A percentile compares a stretch with the other conserved stretches of the same genome.
Conservation (phyloP, 176 grass and related monocot genomes). For the Cymbopogon citratus region DNA sequence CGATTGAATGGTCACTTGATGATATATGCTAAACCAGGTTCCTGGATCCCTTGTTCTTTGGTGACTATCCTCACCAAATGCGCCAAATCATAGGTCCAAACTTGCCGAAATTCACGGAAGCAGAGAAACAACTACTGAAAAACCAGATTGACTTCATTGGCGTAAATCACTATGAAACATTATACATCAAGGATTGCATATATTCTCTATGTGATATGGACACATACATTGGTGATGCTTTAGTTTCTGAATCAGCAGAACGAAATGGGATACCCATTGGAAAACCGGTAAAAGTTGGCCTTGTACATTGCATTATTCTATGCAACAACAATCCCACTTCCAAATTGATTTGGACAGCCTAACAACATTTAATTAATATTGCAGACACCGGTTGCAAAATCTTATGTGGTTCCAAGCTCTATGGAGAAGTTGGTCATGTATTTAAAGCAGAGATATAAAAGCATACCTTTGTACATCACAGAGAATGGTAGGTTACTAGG, state of each 20-base stretch:
- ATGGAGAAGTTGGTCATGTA: slow-evolving; percentile 54
- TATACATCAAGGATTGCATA: too few species aligned
- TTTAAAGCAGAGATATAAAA: slow-evolving; percentile 51
- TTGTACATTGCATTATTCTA: not conserved
- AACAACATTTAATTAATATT: not conserved
- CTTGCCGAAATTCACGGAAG: slow-evolving; percentile 47
- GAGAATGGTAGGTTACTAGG: slow-evolving; percentile 51
- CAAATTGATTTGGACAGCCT: not conserved
- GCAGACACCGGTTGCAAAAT: slow-evolving; percentile 40
- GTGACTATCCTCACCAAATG: slow-evolving; percentile 57
- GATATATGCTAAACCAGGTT: too few species aligned
- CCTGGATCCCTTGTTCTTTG: slow-evolving; percentile 15
- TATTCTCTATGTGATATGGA: slow-evolving; percentile 19
- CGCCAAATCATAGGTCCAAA: slow-evolving; percentile 43
- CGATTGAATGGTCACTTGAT: too few species aligned
- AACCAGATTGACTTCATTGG: slow-evolving; percentile 59
- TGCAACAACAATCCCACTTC: not conserved
- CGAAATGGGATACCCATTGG: slow-evolving; percentile 37
- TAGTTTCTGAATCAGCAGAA: slow-evolving; percentile 28
- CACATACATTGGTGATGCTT: slow-evolving; percentile 31
- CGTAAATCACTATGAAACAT: slow-evolving; percentile 40
- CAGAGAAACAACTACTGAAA: slow-evolving; percentile 36
- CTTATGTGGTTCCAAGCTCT: slow-evolving; percentile 48
- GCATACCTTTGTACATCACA: slow-evolving; percentile 53
- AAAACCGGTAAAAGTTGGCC: slow-evolving; percentile 35